Percentiles rank a stretch among this genome's conserved stretches.
Evolutionary conservation across 208 protist genomes (phyloP).

Genomic region (Leishmania braziliensis): DNA sequence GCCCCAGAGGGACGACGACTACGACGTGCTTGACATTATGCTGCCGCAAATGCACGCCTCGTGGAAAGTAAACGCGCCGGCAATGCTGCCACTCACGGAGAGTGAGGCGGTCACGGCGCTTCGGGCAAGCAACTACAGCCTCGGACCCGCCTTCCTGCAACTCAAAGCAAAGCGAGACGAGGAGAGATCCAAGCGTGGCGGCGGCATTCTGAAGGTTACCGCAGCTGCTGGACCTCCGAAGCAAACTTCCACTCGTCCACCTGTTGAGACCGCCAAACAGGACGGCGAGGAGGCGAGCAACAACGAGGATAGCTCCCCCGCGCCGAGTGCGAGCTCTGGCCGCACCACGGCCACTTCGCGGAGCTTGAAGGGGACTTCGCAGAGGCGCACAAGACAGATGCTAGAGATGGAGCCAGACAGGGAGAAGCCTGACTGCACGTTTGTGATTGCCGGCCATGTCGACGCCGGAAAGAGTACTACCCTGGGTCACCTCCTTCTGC

Average conservation of each 20-base stretch:
- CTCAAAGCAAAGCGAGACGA: constrained; percentile 38
- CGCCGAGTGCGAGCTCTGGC: constrained; percentile 14
- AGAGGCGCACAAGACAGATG: constrained; percentile 37
- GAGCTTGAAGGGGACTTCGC: constrained; percentile 24
- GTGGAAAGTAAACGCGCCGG: constrained; percentile 46
- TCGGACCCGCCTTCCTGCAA: constrained; percentile 29
- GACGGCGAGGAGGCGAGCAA: constrained; percentile 1
- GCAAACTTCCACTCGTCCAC: not conserved
- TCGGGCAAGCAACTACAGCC: constrained; percentile 65
- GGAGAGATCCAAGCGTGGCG: constrained; percentile 28
- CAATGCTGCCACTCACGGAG: constrained; percentile 41
- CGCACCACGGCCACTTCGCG: constrained; percentile 9
- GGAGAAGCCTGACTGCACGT: constrained; percentile 75
- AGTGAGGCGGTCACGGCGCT: constrained; percentile 52
- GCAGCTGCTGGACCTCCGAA: constrained; percentile 1
- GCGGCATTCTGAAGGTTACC: constrained; percentile 29
- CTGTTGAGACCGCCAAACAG: not conserved
- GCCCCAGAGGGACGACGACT: constrained; percentile 51
- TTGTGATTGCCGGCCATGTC: constrained; percentile 88
- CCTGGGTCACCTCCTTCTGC: constrained; percentile 83
- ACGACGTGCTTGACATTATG: constrained; percentile 45
- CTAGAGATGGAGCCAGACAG: constrained; percentile 38
- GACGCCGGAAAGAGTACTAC: constrained; percentile 90
- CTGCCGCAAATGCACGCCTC: constrained; percentile 41
- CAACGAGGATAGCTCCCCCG: constrained; percentile 8